Evolutionary conservation across 2,329 filamentous ascomycete species (phyloP).

Genomic region (Pseudogymnoascus verrucosus): DNA sequence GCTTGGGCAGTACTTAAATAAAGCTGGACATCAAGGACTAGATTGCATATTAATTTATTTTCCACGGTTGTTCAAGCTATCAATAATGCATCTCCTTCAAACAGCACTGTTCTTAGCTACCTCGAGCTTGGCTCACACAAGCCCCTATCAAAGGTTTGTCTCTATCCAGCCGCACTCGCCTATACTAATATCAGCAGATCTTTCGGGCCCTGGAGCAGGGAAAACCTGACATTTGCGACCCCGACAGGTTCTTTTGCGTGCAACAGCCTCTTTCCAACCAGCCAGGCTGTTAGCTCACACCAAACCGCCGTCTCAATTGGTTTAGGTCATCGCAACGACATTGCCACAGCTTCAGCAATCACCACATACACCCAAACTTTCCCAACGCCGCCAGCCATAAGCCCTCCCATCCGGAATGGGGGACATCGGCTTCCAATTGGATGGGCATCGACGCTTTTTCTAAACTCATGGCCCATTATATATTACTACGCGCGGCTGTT

Average conservation of each 20-base stretch:
- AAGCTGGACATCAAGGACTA: not conserved
- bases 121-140: not conserved
- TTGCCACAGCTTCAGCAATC: not conserved
- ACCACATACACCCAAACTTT: not conserved
- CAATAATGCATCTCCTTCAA: not conserved
- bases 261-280: not conserved
- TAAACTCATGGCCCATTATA: not conserved
- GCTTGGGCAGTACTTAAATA: not conserved
- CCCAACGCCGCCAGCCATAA: not conserved
- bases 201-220: not conserved
- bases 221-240: not conserved
- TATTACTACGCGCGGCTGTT: not conserved
- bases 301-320: not conserved
- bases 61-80: not conserved
- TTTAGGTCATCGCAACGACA: not conserved
- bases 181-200: not conserved
- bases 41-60: not conserved
- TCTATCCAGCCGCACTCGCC: not conserved
- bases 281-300: not conserved
- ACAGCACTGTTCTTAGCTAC: not conserved
- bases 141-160: not conserved
- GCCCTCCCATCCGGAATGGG: not conserved
- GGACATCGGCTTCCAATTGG: not conserved
- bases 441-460: not conserved
- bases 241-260: not conserved